Base-by-base conservation (phyloP, 2,329 filamentous ascomycete species). In the Aspergillus spinulosporus region DNA sequence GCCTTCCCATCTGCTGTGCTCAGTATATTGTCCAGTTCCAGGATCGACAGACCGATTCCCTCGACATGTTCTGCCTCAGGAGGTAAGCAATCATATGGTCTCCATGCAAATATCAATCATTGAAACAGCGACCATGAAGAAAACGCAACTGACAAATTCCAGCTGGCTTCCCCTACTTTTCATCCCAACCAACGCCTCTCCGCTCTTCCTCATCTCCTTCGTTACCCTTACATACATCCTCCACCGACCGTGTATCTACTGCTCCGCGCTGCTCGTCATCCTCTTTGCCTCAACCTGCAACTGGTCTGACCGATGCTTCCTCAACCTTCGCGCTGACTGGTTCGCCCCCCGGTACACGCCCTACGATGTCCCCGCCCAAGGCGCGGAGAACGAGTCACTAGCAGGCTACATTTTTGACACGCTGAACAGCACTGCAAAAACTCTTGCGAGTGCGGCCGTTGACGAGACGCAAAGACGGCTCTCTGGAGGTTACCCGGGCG, bases 181-280 rank as follows among this genome's bases (percentile, higher is more conserved):
- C 76, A 92, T 94, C 66, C 90, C 90, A 51, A 90, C 90, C 58
- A 92, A 92, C 73, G 88, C 90, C 65, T 92, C 89, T 56, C 90
- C 90, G 28, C 83, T 89, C 68, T 92, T 93, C 78, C 90, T 94
- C 72, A 85, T 93, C 77, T 84, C 91, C 76, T 91, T 94, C 81
- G 88, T 99, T 78, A 82, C 91, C 63, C 91, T 92, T 74, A 96
- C 92, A 62, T 97, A 96, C 81, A 90, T 96, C 76, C 87, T 99
- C 67, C 96, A 97, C 78, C 88, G 93, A 54, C 94, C 94, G 52
- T 99, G 94, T 79, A 88, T 96, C 66, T 99, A 99, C 82, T 99
- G 94, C 84, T 96, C 92, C 59, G 87, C 97, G 60, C 88, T 99
- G 52, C 90, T 99, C 48, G 84, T 96, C 63, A 92, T 97, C 66